phyloP scores from a whole-genome alignment of 2,329 filamentous ascomycete genomes.

The Penicillium fuscoglaucum region DNA sequence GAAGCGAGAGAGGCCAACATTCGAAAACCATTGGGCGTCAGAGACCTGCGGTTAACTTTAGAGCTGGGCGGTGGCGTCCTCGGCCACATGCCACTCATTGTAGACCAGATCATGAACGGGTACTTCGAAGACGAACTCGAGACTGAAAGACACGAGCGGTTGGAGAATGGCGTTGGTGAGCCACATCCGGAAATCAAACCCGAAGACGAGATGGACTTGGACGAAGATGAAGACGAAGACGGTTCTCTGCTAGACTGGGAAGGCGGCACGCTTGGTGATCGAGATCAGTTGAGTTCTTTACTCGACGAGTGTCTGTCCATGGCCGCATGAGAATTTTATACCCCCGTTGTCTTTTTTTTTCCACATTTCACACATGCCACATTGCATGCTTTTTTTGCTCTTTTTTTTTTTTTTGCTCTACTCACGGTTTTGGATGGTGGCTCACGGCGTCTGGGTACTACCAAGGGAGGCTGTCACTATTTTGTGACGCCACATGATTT shows the following conservation, averaged over 20 bases:
- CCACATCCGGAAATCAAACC: conserved; percentile 23
- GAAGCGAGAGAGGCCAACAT: conserved; percentile 75
- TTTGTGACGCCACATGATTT: conserved; percentile 21
- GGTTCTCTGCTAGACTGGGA: conserved; percentile 39
- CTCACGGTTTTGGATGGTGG: conserved; percentile 25
- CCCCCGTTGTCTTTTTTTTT: conserved; percentile 16
- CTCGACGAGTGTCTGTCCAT: conserved; percentile 46
- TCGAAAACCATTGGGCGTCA: conserved; percentile 70
- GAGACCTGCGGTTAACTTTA: conserved; percentile 74
- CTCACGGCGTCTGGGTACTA: conserved; percentile 35
- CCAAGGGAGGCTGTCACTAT: conserved; percentile 20
- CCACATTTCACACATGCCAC: conserved; percentile 12
- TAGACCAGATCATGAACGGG: conserved; percentile 66
- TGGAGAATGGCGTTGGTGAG: conserved; percentile 27
- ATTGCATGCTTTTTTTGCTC: conserved; percentile 11
- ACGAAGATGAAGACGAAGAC: conserved; percentile 35
- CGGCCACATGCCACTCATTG: conserved; percentile 73
- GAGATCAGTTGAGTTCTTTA: conserved; percentile 40
- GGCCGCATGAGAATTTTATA: conserved; percentile 36
- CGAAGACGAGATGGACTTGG: conserved; percentile 44
- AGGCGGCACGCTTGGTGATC: conserved; percentile 37
- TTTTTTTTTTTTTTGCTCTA: conserved; percentile 4
- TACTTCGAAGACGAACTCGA: conserved; percentile 78
- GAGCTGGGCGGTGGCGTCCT: conserved; percentile 74
- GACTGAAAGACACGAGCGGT: conserved; percentile 39